A percentile compares a stretch with the other conserved stretches of the same genome.
phyloP scores from a whole-genome alignment of 176 grass and related monocot genomes.

The Hordeum marinum region DNA sequence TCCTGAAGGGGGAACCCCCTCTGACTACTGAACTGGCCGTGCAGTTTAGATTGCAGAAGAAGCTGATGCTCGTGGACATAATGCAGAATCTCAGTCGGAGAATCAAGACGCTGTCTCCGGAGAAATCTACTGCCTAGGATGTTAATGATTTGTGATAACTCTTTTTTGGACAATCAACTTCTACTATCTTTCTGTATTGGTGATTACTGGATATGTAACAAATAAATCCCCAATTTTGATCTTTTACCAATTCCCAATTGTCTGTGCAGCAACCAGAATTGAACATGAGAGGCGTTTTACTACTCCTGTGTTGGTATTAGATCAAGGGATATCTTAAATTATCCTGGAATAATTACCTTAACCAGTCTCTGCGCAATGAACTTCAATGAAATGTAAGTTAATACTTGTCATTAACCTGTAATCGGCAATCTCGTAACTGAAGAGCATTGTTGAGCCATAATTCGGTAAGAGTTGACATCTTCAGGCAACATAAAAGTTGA shows the following conservation, averaged over 20 bases:
- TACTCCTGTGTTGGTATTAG: not conserved
- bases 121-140: conserved; percentile 29
- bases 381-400: not conserved
- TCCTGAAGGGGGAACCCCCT: conserved; percentile 46
- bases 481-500: not conserved
- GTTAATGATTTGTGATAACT: not conserved
- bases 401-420: not conserved
- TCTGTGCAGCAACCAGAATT: too few relatives aligned
- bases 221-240: conserved; percentile 4
- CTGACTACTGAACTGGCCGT: conserved; percentile 63
- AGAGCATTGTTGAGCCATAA: not conserved
- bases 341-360: not conserved
- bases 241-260: too few relatives aligned
- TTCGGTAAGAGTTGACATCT: not conserved
- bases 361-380: not conserved
- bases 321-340: not conserved
- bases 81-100: conserved; percentile 70
- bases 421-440: not conserved
- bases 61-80: conserved; percentile 63
- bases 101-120: conserved; percentile 52
- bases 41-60: conserved; percentile 90
- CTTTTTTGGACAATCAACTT: not conserved
- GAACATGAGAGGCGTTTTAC: not conserved
- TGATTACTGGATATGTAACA: not conserved
- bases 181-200: not conserved